Evolutionary conservation across 441 rosid species (phyloP), one percentile per base, ranked within the genome.

Genomic region (Arabidopsis hybrid): DNA sequence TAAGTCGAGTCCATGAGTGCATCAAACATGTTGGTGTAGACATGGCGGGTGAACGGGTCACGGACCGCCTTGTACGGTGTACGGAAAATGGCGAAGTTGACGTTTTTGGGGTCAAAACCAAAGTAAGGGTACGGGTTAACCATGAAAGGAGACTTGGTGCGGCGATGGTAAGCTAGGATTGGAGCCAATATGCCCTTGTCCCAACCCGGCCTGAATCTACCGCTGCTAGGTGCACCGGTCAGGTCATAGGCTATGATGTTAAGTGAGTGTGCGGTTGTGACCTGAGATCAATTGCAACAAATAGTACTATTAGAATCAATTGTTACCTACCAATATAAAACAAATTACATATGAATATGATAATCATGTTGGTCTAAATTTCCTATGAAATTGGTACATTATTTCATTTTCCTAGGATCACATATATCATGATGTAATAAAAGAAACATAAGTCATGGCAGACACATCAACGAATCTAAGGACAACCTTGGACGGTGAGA

Each of bases 61-160:
- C 36, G 72, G 50, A 83, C 16, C 3, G 91, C 91, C 5, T 58
- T 71, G 80, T 80, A 83, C 1, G 83, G 82, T 4, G 70, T 11
- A 49, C 80, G 85, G 83, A 85, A 89, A 21, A 84, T 75, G 21
- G 81, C 82, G 74, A 80, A 89, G 63, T 87, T 73, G 35, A 63
- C 76, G 43, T 72, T 63, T 11, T 71, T 40, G 0, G 87, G 87
- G 43, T 77, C 69, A 79, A 78, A 86, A 10, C 78, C 77, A 47
- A 88, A 88, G 82, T 83, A 88, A 13, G 93, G 93, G 60, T 88
- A 89, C 0, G 93, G 91, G 75, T 87, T 87, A 56, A 89, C 16
- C 83, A 85, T 72, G 79, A 89, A 85, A 9, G 88, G 86, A 21
- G 91, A 84, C 67, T 82, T 85, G 59, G 89, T 85, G 4, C 65